phyloP scores from a whole-genome alignment of 73 alveolate species.

The Tetrahymena malaccensis region DNA sequence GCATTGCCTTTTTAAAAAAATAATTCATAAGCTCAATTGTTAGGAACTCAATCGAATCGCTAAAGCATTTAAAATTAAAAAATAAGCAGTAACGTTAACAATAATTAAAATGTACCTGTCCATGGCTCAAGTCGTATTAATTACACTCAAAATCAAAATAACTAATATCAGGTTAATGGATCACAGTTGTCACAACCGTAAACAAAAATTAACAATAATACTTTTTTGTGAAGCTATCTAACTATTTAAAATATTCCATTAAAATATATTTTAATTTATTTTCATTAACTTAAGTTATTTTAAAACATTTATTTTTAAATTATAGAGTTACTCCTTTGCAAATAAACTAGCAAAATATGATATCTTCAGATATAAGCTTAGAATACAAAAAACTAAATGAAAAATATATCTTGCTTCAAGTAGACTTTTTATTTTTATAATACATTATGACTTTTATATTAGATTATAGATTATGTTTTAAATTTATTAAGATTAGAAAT shows the following conservation, averaged over 20 bases:
- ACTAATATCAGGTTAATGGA: not conserved
- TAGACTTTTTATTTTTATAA: not conserved
- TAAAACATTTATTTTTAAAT: not conserved
- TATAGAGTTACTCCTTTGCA: not conserved
- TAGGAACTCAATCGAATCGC: not conserved
- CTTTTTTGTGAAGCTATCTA: not conserved
- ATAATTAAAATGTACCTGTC: not conserved
- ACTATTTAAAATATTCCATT: no score
- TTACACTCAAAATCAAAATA: not conserved
- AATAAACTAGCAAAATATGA: not conserved
- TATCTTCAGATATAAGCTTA: not conserved
- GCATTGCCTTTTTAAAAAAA: not conserved
- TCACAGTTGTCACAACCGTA: not conserved
- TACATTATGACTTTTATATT: no score
- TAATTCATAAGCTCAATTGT: not conserved
- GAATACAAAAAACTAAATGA: not conserved
- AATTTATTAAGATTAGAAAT: not conserved
- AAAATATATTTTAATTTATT: no score
- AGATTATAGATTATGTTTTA: not conserved
- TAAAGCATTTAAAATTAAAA: not conserved
- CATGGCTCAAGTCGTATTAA: not conserved
- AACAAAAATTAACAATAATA: not conserved
- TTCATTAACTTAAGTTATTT: no score
- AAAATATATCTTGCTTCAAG: not conserved
- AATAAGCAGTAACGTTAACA: not conserved